A percentile compares a stretch with the other conserved stretches of the same genome.
Conservation (phyloP, 306 rosid genomes). For the Cucurbita argyrosperma region DNA sequence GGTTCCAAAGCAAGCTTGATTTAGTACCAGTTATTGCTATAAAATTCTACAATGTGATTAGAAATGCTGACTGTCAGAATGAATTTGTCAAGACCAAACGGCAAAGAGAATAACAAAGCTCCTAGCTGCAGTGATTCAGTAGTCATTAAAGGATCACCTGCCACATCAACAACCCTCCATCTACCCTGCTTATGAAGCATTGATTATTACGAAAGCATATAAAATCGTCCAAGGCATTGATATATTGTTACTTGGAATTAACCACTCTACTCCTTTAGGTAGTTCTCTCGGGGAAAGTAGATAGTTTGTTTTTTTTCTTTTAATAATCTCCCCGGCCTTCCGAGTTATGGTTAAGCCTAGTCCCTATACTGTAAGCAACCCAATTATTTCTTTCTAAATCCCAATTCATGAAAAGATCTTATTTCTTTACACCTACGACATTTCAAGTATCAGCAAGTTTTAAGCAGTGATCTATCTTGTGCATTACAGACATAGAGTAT, state of each 20-base stretch:
- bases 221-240: neutral
- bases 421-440: neutral
- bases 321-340: neutral
- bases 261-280: neutral
- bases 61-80: neutral
- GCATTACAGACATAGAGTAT: neutral
- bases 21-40: too few species aligned
- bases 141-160: neutral
- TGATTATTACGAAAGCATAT: neutral
- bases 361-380: neutral
- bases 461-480: neutral
- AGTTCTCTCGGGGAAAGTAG: neutral
- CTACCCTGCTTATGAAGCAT: neutral
- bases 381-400: neutral
- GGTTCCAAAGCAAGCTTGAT: too few species aligned
- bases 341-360: neutral
- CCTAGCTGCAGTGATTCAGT: neutral
- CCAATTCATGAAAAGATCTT: neutral
- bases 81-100: neutral
- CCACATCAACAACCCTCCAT: neutral
- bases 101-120: neutral
- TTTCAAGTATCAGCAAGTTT: neutral
- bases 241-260: neutral
- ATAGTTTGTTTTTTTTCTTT: too few species aligned
- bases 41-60: too few species aligned